Percentiles rank a stretch among this genome's conserved stretches.
phyloP scores from a whole-genome alignment of 163 green algal species.

The Chlorella variabilis region DNA sequence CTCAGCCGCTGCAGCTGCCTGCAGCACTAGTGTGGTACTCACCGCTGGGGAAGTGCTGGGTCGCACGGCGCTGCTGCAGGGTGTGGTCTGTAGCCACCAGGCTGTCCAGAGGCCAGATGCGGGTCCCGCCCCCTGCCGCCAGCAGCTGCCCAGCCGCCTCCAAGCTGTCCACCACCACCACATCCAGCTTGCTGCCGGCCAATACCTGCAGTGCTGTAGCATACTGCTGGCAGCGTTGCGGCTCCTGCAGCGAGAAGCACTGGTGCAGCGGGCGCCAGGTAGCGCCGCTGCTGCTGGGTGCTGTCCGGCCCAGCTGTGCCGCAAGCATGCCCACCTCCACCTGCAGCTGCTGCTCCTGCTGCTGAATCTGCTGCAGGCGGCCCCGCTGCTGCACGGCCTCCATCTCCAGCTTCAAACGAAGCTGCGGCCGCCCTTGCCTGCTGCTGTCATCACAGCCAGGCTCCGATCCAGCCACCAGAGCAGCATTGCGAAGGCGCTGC shows the following conservation, averaged over 20 bases:
- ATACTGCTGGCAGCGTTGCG: background rate
- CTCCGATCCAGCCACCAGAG: too few relatives aligned
- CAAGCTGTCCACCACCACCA: constrained; percentile 17
- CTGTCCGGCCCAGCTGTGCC: background rate
- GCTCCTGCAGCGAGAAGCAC: constrained; percentile 12
- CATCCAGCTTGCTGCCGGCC: background rate
- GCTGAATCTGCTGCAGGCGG: background rate
- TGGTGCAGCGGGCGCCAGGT: constrained; percentile 5
- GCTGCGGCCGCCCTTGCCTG: background rate
- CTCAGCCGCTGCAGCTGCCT: background rate
- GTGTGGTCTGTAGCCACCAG: background rate
- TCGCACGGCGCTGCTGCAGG: background rate
- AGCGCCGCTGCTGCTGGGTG: background rate
- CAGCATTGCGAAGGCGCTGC: background rate
- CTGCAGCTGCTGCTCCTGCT: constrained; percentile 3
- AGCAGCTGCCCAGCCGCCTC: constrained; percentile 5
- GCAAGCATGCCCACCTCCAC: constrained; percentile 9
- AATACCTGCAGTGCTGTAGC: constrained; percentile 3
- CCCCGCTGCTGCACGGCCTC: background rate
- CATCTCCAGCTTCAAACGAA: background rate
- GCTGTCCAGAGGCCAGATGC: constrained; percentile 28
- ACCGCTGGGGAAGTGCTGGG: background rate
- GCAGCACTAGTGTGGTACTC: background rate
- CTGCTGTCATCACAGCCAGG: too few relatives aligned
- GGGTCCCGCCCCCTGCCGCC: background rate